Conservation (phyloP, 1,139 yeast species). For the Diutina ranongensis region DNA sequence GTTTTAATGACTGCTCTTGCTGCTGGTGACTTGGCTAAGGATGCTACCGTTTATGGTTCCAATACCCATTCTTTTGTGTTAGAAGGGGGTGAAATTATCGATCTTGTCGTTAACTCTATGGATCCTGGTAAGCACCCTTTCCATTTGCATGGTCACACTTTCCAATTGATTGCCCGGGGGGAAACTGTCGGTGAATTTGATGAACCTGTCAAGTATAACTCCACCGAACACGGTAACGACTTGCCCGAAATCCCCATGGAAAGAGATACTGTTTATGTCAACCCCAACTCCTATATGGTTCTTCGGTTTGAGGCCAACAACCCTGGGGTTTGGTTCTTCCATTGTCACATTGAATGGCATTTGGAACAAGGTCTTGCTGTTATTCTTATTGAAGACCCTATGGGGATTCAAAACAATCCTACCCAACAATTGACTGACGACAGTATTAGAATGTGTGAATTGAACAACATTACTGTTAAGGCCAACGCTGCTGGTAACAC, state of each 20-base stretch:
- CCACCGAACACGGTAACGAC: slow-evolving; percentile 17
- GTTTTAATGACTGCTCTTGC: slow-evolving; percentile 63
- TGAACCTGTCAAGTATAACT: slow-evolving; percentile 28
- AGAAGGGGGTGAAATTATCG: slow-evolving; percentile 53
- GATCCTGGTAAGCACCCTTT: slow-evolving; percentile 83
- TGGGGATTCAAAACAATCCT: slow-evolving; percentile 39
- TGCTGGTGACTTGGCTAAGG: slow-evolving; percentile 48
- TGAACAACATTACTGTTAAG: slow-evolving; percentile 10
- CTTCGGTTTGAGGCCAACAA: slow-evolving; percentile 45
- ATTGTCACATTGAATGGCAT: slow-evolving; percentile 58
- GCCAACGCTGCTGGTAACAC: slow-evolving; percentile 87
- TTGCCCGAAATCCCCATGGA: slow-evolving; percentile 45
- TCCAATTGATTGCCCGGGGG: slow-evolving; percentile 41
- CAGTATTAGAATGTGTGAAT: slow-evolving; percentile 12
- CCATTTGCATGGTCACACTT: slow-evolving; percentile 75
- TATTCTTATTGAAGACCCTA: slow-evolving; percentile 39
- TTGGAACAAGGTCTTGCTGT: slow-evolving; percentile 50
- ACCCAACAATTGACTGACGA: slow-evolving; percentile 34
- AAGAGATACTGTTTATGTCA: slow-evolving; percentile 59
- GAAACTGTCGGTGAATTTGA: slow-evolving; percentile 19
- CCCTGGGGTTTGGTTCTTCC: slow-evolving; percentile 59
- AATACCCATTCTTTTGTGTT: slow-evolving; percentile 67
- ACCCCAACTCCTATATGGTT: slow-evolving; percentile 58
- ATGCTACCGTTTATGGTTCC: slow-evolving; percentile 42
- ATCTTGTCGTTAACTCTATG: slow-evolving; percentile 55